These are phyloP conservation scores for Lathyrus tuberosus DNA, from an alignment of 306 rosid genomes.

Conservation along the genomic window DNA sequence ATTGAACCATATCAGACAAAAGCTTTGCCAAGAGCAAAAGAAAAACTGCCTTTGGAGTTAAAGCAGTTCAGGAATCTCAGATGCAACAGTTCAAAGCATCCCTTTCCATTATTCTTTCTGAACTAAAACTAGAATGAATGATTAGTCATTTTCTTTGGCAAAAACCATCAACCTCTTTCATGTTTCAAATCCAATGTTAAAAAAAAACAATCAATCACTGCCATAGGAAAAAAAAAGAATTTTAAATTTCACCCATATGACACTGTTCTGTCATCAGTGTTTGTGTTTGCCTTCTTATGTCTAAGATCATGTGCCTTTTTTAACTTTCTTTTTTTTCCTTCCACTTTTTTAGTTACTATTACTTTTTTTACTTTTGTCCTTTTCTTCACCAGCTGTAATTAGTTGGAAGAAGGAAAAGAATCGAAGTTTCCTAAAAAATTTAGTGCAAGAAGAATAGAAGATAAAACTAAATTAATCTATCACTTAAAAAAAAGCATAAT, in stretches of 20 bases:
- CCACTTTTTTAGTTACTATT: constrained; percentile 13
- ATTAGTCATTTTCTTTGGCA: constrained; percentile 69
- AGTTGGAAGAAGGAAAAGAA: constrained; percentile 24
- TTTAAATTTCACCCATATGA: constrained; percentile 14
- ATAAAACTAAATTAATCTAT: constrained; percentile 9
- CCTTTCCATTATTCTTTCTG: constrained; percentile 77
- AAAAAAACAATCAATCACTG: constrained; percentile 35
- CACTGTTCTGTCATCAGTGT: constrained; percentile 32
- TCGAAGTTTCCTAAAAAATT: constrained; percentile 32
- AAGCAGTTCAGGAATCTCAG: constrained; percentile 84
- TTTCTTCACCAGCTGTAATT: constrained; percentile 34
- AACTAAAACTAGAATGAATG: constrained; percentile 52
- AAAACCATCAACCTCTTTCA: constrained; percentile 41
- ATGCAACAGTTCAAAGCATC: constrained; percentile 55
- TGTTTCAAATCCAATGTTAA: constrained; percentile 39
- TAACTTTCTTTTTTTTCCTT: background rate
- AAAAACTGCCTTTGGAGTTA: constrained; percentile 62
- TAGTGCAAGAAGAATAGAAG: background rate
- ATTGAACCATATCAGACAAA: constrained; percentile 85
- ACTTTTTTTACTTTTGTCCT: constrained; percentile 28
- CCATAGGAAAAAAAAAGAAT: constrained; percentile 11
- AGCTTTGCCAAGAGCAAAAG: constrained; percentile 72
- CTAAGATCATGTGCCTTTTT: constrained; percentile 6
- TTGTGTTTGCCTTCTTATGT: constrained; percentile 34
- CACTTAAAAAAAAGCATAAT: background rate